Evolutionary conservation across 192 early-diverging fungal genomes (phyloP), one percentile per base, ranked within the genome.

Genomic region (Backusella parvicylindrica): DNA sequence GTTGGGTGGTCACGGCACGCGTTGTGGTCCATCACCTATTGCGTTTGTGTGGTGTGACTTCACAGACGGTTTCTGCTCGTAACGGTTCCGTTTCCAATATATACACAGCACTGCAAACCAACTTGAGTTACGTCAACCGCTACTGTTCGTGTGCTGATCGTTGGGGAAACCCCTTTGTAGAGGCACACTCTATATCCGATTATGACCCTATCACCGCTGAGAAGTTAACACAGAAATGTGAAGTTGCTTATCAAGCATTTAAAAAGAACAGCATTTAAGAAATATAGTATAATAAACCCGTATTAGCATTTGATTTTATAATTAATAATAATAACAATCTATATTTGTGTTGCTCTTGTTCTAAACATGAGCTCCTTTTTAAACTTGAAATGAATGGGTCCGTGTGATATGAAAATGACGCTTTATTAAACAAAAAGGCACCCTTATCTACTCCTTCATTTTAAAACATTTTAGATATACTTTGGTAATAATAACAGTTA

Each of bases 61-160:
- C 81, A 40, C 83, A 87, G 67, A 89, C 78, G 1, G 81, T 87
- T 13, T 81, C 86, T 6, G 67, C 68, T n/a, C 82, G 80, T 68
- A 81, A 86, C 70, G 88, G 86, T 0, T 80, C 88, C 8, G 26
- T 77, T 1, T 76, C 88, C 1, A 84, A 89, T 73, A 74, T 79
- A 18, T 82, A 81, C 79, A 83, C 76, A 11, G 88, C 86, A 1
- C 67, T 85, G n/a, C 16, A 30, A 40, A 8, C 13, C 7, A 9
- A 47, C 18, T 32, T 76, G 38, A 72, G 50, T 50, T 40, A 47
- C 13, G 21, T 60, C 1, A 33, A 68, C 18, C 60, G 74, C 0
- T 80, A 80, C 21, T 32, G 23, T 15, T 56, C 79, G n/a, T 76
- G 65, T 15, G 36, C 64, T n/a, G 47, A 72, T 35, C 64, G 79